Percentiles rank a stretch among this genome's conserved stretches.
Evolutionary conservation across 176 grass and related monocot species (phyloP).

Genomic region (Zoysia japonica): DNA sequence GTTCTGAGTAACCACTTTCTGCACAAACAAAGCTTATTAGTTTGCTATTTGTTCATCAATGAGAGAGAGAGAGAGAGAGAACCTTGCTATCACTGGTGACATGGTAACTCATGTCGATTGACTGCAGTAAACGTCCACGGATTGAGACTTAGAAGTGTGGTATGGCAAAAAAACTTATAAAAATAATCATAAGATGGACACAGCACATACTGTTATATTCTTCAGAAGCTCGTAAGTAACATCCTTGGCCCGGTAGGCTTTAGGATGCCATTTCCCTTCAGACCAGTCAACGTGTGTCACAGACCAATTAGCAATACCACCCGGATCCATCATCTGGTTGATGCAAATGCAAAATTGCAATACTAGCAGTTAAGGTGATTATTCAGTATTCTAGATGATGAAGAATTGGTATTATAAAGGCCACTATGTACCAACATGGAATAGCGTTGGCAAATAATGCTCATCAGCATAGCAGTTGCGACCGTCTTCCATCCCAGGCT

Average conservation of each 20-base stretch:
- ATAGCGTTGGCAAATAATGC: constrained; percentile 92
- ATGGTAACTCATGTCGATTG: constrained; percentile 81
- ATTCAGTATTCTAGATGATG: constrained; percentile 16
- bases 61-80: not conserved
- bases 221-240: constrained; percentile 74
- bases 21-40: constrained; percentile 19
- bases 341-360: constrained; percentile 18
- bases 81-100: constrained; percentile 89
- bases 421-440: constrained; percentile 57
- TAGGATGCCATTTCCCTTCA: constrained; percentile 99
- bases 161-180: not conserved
- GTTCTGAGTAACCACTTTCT: constrained; percentile 53
- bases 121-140: constrained; percentile 54
- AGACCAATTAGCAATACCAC: constrained; percentile 93
- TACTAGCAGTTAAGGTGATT: not conserved
- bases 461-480: constrained; percentile 96
- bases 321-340: constrained; percentile 80
- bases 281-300: constrained; percentile 98
- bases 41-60: not conserved
- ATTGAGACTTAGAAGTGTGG: constrained; percentile 14
- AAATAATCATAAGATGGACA: constrained; percentile 4
- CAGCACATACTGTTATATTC: constrained; percentile 76
- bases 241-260: constrained; percentile 80
- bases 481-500: constrained; percentile 86
- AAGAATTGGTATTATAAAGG: constrained; percentile 21